Evolutionary conservation across 2,329 filamentous ascomycete species (phyloP).

Genomic region (Stemphylium lycopersici): DNA sequence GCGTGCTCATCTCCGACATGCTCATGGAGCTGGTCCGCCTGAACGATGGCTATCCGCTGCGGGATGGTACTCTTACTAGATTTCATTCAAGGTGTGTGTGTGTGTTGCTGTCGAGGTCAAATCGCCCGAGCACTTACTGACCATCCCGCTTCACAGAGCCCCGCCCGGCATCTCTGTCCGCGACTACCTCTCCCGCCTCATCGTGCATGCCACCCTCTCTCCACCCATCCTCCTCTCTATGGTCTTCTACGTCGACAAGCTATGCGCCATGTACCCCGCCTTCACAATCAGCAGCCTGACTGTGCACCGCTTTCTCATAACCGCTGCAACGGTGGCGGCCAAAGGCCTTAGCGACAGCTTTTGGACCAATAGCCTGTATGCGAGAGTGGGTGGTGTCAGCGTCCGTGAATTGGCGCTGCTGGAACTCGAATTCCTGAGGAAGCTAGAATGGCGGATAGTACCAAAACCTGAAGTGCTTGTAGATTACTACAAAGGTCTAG

Average conservation of each 20-base stretch:
- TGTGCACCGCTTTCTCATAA: slow-evolving; percentile 96
- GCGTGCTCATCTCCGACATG: slow-evolving; percentile 92
- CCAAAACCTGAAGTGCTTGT: slow-evolving; percentile 92
- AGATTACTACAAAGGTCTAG: slow-evolving; percentile 88
- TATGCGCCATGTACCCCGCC: slow-evolving; percentile 88
- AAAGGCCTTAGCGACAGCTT: slow-evolving; percentile 97
- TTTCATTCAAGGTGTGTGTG: slow-evolving; percentile 88
- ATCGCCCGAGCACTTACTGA: slow-evolving; percentile 1
- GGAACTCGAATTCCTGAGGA: slow-evolving; percentile 90
- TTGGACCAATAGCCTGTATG: slow-evolving; percentile 98
- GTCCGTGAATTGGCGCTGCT: slow-evolving; percentile 87
- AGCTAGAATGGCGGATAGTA: slow-evolving; percentile 96
- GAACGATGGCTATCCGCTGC: slow-evolving; percentile 86
- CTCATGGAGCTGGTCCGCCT: slow-evolving; percentile 91
- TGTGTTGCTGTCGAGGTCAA: background rate
- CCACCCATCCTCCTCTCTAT: slow-evolving; percentile 95
- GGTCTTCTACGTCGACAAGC: slow-evolving; percentile 97
- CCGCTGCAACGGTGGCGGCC: slow-evolving; percentile 90
- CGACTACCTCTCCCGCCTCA: slow-evolving; percentile 91
- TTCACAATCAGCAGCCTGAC: slow-evolving; percentile 97
- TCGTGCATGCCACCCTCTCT: slow-evolving; percentile 90
- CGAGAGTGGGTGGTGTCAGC: slow-evolving; percentile 89
- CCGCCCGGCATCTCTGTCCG: slow-evolving; percentile 91
- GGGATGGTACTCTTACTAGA: slow-evolving; percentile 83
- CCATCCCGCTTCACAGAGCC: slow-evolving; percentile 52